A percentile compares a stretch with the other conserved stretches of the same genome.
Conservation (phyloP, 2,329 filamentous ascomycete genomes). For the Plectosphaerella plurivora region DNA sequence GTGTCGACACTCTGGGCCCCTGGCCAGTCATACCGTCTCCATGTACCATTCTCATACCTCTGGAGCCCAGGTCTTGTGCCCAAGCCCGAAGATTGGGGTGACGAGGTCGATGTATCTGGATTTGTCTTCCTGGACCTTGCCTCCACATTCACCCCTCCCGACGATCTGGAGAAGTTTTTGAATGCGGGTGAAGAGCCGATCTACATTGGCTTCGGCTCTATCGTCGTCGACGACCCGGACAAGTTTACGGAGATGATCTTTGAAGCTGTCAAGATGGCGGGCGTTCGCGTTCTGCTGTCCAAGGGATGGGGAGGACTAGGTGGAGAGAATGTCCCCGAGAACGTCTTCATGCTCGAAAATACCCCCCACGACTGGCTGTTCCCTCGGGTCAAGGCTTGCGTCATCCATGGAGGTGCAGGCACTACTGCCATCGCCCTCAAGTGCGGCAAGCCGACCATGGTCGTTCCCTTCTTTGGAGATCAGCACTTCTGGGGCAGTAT, state of each 20-base stretch:
- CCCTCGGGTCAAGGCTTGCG: conserved; percentile 58
- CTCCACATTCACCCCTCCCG: conserved; percentile 53
- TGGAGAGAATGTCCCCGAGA: conserved; percentile 52
- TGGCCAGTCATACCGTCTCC: conserved; percentile 65
- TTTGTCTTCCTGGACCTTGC: conserved; percentile 74
- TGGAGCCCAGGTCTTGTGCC: conserved; percentile 64
- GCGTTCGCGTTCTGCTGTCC: conserved; percentile 67
- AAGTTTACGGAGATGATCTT: conserved; percentile 68
- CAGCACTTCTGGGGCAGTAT: conserved; percentile 75
- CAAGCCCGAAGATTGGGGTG: conserved; percentile 65
- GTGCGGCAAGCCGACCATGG: conserved; percentile 67
- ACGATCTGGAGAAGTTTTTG: conserved; percentile 52
- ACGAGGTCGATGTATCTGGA: conserved; percentile 68
- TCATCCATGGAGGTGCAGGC: conserved; percentile 75
- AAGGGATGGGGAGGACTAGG: conserved; percentile 75
- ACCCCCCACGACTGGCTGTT: conserved; percentile 77
- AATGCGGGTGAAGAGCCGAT: conserved; percentile 54
- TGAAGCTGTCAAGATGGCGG: conserved; percentile 59
- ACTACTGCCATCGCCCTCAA: conserved; percentile 72
- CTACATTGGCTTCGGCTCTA: conserved; percentile 74
- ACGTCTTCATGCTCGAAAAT: conserved; percentile 69
- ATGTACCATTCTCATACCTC: conserved; percentile 72
- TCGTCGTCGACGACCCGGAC: conserved; percentile 69
- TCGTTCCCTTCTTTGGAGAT: conserved; percentile 77
- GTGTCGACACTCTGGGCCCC: conserved; percentile 75